phyloP scores from a whole-genome alignment of 768 basidiomycete genomes.

The Sistotremastrum suecicum region DNA sequence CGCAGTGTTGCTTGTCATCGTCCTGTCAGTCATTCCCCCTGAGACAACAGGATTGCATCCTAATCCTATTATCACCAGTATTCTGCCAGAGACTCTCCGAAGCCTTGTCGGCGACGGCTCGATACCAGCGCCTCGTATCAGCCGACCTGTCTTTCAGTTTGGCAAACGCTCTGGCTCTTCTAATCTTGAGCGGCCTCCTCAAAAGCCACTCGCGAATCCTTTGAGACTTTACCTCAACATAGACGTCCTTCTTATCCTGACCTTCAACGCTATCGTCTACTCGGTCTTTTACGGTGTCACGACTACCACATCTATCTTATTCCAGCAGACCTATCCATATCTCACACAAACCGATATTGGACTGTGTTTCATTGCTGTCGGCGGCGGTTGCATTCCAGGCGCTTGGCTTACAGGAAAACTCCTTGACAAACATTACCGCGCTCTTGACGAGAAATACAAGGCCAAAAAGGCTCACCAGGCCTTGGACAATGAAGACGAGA shows the following conservation, averaged over 20 bases:
- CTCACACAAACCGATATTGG: constrained; percentile 54
- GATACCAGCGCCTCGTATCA: constrained; percentile 16
- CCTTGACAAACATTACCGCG: constrained; percentile 52
- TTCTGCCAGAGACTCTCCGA: constrained; percentile 32
- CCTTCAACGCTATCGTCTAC: constrained; percentile 38
- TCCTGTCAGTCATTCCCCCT: constrained; percentile 24
- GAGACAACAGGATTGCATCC: neutral
- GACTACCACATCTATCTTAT: constrained; percentile 47
- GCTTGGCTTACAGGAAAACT: constrained; percentile 43
- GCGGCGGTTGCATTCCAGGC: constrained; percentile 55
- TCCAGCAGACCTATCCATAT: constrained; percentile 41
- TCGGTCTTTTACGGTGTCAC: constrained; percentile 47
- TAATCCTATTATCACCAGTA: constrained; percentile 8
- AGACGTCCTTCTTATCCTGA: constrained; percentile 41
- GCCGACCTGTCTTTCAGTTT: constrained; percentile 18
- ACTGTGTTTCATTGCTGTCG: constrained; percentile 64
- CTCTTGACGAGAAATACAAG: constrained; percentile 17
- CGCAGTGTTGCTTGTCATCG: constrained; percentile 30
- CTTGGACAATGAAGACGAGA: constrained; percentile 2
- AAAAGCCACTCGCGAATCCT: constrained; percentile 35
- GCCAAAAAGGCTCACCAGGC: neutral
- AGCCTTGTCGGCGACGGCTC: constrained; percentile 31
- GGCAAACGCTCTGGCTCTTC: neutral
- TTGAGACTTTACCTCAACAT: constrained; percentile 37
- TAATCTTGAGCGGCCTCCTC: constrained; percentile 9